Conservation (phyloP, 106 monocot genomes). For the Acorus calamus region DNA sequence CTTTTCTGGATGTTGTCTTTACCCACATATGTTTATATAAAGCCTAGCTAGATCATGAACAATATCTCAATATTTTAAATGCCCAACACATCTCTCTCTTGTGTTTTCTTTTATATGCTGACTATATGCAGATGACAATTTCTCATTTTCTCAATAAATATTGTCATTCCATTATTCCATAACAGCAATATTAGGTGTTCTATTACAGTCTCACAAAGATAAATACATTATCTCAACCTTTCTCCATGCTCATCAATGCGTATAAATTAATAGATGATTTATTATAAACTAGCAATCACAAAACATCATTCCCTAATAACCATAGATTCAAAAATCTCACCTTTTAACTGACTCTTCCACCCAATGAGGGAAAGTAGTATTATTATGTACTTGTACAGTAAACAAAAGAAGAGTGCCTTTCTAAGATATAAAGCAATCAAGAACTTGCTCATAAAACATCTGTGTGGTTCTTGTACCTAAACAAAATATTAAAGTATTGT, state of each 20-base stretch:
- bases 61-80: no score
- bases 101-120: no score
- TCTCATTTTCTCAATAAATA: no score
- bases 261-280: not conserved
- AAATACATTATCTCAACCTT: no score
- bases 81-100: no score
- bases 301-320: not conserved
- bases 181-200: no score
- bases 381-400: slow-evolving; percentile 11
- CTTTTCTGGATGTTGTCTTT: no score
- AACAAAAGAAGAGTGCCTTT: slow-evolving; percentile 35
- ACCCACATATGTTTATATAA: no score
- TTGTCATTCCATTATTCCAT: no score
- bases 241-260: not conserved
- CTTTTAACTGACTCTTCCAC: slow-evolving; percentile 24
- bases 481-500: not conserved
- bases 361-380: slow-evolving; percentile 22
- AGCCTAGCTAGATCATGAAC: no score
- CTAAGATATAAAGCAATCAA: slow-evolving; percentile 18
- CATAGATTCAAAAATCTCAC: slow-evolving; percentile 6
- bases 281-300: not conserved
- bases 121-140: no score
- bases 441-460: not conserved
- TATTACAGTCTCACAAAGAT: no score
- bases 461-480: slow-evolving; percentile 3